Conservation (phyloP, 352 stramenopile genomes). For the Phytopythium chamaehyphon region DNA sequence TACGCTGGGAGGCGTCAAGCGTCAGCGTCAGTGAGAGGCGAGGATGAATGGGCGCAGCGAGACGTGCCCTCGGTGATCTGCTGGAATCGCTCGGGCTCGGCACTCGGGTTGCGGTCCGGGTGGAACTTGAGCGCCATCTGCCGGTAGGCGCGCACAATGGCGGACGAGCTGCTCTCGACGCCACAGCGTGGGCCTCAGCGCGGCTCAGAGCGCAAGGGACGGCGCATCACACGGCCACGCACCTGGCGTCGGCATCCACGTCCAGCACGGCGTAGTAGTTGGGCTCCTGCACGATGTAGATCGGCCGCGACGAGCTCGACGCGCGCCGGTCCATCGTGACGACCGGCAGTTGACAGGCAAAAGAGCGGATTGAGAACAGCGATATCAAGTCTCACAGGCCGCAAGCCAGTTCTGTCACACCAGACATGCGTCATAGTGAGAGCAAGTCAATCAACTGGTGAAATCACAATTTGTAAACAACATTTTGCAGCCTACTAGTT, state of each 20-base stretch:
- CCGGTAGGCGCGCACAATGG: slow-evolving; percentile 96
- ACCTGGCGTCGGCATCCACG: slow-evolving; percentile 58
- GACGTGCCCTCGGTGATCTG: slow-evolving; percentile 48
- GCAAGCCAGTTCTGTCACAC: not conserved
- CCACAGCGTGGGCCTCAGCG: not conserved
- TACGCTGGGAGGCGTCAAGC: slow-evolving; percentile 65
- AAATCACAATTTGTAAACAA: no score
- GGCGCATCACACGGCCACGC: not conserved
- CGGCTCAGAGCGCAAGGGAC: not conserved
- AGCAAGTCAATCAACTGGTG: not conserved
- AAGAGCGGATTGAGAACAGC: not conserved
- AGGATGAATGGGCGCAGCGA: not conserved
- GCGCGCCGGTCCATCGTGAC: no score
- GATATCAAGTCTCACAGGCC: not conserved
- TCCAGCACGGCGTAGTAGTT: slow-evolving; percentile 73
- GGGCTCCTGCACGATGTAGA: slow-evolving; percentile 41
- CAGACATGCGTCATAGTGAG: not conserved
- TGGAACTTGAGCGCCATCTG: slow-evolving; percentile 92
- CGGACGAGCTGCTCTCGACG: slow-evolving; percentile 55
- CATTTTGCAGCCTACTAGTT: no score
- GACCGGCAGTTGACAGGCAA: not conserved
- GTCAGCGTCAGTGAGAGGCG: not conserved
- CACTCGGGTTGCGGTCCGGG: slow-evolving; percentile 94
- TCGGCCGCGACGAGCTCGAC: slow-evolving; percentile 18
- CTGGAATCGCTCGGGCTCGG: slow-evolving; percentile 88